Evolutionary conservation across 352 stramenopile species (phyloP).

Genomic region (Phytophthora hibernalis): DNA sequence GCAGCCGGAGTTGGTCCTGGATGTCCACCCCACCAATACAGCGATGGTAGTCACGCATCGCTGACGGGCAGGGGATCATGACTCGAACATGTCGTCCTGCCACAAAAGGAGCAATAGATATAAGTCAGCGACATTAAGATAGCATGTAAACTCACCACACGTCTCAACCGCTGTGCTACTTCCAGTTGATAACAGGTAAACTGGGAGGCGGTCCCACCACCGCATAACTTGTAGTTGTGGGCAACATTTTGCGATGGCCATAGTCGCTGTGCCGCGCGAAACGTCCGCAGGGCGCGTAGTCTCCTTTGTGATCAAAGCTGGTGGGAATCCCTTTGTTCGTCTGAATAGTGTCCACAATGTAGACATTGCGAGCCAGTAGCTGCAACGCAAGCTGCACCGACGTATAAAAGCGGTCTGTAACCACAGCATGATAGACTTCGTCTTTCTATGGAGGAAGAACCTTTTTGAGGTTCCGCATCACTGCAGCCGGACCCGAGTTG

Average conservation of each 20-base stretch:
- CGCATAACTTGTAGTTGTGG: not conserved
- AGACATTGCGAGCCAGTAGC: slow-evolving; percentile 18
- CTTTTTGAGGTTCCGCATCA: slow-evolving; percentile 9
- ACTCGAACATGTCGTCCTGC: not conserved
- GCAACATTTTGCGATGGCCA: not conserved
- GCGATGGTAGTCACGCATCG: too few species aligned
- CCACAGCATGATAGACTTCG: slow-evolving; percentile 12
- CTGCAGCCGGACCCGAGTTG: too few species aligned
- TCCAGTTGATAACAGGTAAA: slow-evolving; percentile 8
- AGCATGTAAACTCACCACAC: slow-evolving; percentile 12
- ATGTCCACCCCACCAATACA: too few species aligned
- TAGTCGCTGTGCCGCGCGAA: too few species aligned
- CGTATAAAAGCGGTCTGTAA: slow-evolving; percentile 25
- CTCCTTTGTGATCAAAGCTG: not conserved
- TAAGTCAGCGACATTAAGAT: not conserved
- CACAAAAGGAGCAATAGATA: not conserved
- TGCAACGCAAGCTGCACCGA: too few species aligned
- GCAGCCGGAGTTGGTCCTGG: too few species aligned
- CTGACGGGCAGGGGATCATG: too few species aligned
- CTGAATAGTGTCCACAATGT: slow-evolving; percentile 20
- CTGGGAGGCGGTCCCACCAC: slow-evolving; percentile 5
- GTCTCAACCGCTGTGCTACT: not conserved
- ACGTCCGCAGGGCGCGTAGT: not conserved
- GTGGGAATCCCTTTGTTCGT: slow-evolving; percentile 14
- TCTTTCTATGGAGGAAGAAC: not conserved